Conservation (phyloP, 768 basidiomycete genomes). For the Crassisporium funariophilum region DNA sequence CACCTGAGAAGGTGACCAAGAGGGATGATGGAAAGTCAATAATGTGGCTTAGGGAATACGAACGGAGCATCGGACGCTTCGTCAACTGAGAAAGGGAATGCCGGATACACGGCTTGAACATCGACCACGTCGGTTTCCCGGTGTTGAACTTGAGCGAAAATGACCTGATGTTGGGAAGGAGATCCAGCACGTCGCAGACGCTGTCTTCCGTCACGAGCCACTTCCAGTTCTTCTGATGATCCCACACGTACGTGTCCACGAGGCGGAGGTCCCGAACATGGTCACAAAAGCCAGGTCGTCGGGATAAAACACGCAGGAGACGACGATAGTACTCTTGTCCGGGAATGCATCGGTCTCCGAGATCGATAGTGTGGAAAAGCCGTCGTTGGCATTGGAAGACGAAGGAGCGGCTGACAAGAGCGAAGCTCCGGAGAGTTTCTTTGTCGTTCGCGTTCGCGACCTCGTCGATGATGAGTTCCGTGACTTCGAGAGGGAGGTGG, state of each 20-base stretch:
- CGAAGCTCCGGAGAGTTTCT: constrained; percentile 10
- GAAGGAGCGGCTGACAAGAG: constrained; percentile 13
- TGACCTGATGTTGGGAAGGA: constrained; percentile 11
- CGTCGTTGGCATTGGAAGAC: constrained; percentile 16
- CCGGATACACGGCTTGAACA: constrained; percentile 16
- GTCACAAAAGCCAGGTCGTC: constrained; percentile 6
- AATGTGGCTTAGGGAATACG: constrained; percentile 15
- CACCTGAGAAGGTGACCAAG: constrained; percentile 13
- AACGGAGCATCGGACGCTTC: constrained; percentile 9
- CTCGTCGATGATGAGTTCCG: constrained; percentile 21
- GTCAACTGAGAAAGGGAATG: constrained; percentile 17
- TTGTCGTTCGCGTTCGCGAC: constrained; percentile 13
- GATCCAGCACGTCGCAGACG: constrained; percentile 18
- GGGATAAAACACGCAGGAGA: constrained; percentile 13
- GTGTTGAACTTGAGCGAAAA: constrained; percentile 20
- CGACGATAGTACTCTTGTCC: constrained; percentile 21
- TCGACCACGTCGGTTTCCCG: constrained; percentile 16
- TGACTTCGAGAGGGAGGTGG: constrained; percentile 17
- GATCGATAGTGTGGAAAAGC: constrained; percentile 23
- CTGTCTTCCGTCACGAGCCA: constrained; percentile 23
- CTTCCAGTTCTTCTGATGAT: constrained; percentile 14
- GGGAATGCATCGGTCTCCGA: constrained; percentile 23
- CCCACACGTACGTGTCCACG: constrained; percentile 25
- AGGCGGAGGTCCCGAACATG: constrained; percentile 22
- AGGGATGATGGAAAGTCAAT: constrained; percentile 19